Evolutionary conservation across 805 yeast species (phyloP).

Genomic region (Soucietia sequanensis): DNA sequence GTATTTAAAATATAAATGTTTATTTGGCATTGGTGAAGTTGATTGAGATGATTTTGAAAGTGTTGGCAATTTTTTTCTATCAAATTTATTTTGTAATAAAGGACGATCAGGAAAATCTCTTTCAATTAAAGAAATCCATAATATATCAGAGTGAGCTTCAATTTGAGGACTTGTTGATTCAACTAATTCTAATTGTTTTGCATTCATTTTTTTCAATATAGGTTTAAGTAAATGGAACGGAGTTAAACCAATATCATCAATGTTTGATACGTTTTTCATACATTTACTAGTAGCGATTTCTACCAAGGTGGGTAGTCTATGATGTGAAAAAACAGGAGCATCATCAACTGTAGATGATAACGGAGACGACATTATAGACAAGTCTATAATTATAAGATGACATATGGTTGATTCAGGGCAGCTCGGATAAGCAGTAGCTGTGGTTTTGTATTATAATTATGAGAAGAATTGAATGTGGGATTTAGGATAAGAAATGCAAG

Average conservation of each 20-base stretch:
- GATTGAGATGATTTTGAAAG: not conserved
- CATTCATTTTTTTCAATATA: slow-evolving; percentile 42
- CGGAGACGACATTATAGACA: too few species aligned
- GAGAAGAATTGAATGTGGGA: too few species aligned
- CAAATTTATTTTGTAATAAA: not conserved
- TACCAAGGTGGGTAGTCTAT: slow-evolving; percentile 1
- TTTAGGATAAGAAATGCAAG: too few species aligned
- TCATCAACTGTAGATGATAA: too few species aligned
- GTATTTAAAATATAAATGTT: slow-evolving; percentile 39
- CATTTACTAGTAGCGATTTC: slow-evolving; percentile 11
- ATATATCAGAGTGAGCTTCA: slow-evolving; percentile 37
- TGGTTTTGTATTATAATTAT: too few species aligned
- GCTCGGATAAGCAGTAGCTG: too few species aligned
- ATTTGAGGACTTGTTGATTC: slow-evolving; percentile 46
- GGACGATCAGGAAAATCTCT: slow-evolving; percentile 52
- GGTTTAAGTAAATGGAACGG: slow-evolving; percentile 50
- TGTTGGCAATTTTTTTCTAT: too few species aligned
- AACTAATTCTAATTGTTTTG: slow-evolving; percentile 39
- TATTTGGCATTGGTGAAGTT: slow-evolving; percentile 27
- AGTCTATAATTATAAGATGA: too few species aligned
- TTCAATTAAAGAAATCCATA: slow-evolving; percentile 46
- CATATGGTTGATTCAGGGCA: too few species aligned
- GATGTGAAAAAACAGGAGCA: too few species aligned
- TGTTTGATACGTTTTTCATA: slow-evolving; percentile 17
- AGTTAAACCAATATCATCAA: slow-evolving; percentile 25